These are phyloP conservation scores for Aspergillus pseudoviridinutans DNA, from an alignment of 2,329 filamentous ascomycete genomes.

Conservation along the genomic window DNA sequence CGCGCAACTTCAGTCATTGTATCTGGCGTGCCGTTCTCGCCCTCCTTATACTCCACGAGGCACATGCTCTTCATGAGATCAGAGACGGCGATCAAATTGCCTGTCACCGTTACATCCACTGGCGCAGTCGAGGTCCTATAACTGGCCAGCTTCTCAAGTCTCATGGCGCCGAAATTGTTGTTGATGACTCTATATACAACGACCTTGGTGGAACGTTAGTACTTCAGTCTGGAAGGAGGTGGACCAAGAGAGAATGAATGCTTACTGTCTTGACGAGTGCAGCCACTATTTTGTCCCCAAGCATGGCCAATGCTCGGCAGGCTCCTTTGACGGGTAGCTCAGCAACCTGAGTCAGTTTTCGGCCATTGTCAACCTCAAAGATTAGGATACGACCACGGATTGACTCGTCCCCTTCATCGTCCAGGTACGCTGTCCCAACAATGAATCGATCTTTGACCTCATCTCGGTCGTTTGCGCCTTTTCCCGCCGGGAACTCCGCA, in stretches of 20 bases:
- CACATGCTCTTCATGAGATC: slow-evolving; percentile 93
- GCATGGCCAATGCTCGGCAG: slow-evolving; percentile 72
- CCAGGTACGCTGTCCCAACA: slow-evolving; percentile 79
- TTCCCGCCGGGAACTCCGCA: slow-evolving; percentile 63
- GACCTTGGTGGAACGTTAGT: slow-evolving; percentile 41
- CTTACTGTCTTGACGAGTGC: slow-evolving; percentile 82
- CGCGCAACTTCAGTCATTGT: slow-evolving; percentile 70
- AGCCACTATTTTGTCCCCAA: slow-evolving; percentile 75
- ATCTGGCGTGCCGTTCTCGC: slow-evolving; percentile 54
- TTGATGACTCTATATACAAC: slow-evolving; percentile 54
- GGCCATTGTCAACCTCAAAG: slow-evolving; percentile 69
- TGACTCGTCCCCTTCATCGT: slow-evolving; percentile 54
- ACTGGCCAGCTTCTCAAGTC: slow-evolving; percentile 66
- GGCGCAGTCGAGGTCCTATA: slow-evolving; percentile 83
- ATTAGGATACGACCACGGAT: slow-evolving; percentile 76
- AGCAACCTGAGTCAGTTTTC: slow-evolving; percentile 67
- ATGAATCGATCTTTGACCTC: slow-evolving; percentile 67
- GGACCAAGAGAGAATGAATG: slow-evolving; percentile 4
- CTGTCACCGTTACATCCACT: slow-evolving; percentile 71
- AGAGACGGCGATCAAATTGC: slow-evolving; percentile 73
- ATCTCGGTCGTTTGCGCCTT: slow-evolving; percentile 53
- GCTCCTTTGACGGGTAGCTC: slow-evolving; percentile 70
- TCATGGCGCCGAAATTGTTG: slow-evolving; percentile 34
- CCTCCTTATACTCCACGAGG: slow-evolving; percentile 66
- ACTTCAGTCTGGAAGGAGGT: slow-evolving; percentile 1